Percentiles rank a stretch among this genome's conserved stretches.
Evolutionary conservation across 2,329 filamentous ascomycete genomes (phyloP).

Genomic region (Exophiala aquamarina): DNA sequence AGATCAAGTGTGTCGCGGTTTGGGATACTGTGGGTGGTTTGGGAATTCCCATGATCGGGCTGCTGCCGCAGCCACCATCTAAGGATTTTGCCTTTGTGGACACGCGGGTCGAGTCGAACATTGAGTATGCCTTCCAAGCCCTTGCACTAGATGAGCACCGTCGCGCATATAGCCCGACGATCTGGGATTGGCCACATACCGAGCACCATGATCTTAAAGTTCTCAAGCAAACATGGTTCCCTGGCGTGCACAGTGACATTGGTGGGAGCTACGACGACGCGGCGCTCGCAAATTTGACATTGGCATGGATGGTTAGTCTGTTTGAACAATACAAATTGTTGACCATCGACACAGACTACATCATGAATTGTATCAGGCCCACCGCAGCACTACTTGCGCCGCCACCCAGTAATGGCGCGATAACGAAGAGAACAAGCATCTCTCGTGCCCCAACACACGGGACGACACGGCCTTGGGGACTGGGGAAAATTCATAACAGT

Average conservation of each 20-base stretch:
- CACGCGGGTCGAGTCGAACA: slow-evolving; percentile 32
- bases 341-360: slow-evolving; percentile 26
- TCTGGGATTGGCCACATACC: slow-evolving; percentile 34
- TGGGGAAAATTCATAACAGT: slow-evolving; percentile 29
- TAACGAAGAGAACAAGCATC: slow-evolving; percentile 2
- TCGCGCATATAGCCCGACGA: slow-evolving; percentile 32
- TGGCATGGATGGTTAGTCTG: slow-evolving; percentile 53
- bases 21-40: slow-evolving; percentile 37
- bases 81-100: slow-evolving; percentile 35
- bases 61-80: slow-evolving; percentile 25
- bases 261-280: slow-evolving; percentile 50
- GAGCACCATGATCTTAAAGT: slow-evolving; percentile 29
- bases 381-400: background rate
- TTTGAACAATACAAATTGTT: slow-evolving; percentile 29
- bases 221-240: slow-evolving; percentile 49
- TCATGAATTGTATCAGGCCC: slow-evolving; percentile 21
- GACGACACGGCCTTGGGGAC: slow-evolving; percentile 25
- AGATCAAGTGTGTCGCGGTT: slow-evolving; percentile 34
- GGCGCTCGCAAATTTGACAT: slow-evolving; percentile 48
- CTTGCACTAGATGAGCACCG: slow-evolving; percentile 35
- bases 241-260: slow-evolving; percentile 49
- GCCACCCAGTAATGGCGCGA: slow-evolving; percentile 2
- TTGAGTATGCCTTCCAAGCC: slow-evolving; percentile 37
- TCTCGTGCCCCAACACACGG: slow-evolving; percentile 12
- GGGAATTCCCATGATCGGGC: slow-evolving; percentile 32